Conservation (phyloP, 2,329 filamentous ascomycete genomes). For the Aureobasidium sp. region DNA sequence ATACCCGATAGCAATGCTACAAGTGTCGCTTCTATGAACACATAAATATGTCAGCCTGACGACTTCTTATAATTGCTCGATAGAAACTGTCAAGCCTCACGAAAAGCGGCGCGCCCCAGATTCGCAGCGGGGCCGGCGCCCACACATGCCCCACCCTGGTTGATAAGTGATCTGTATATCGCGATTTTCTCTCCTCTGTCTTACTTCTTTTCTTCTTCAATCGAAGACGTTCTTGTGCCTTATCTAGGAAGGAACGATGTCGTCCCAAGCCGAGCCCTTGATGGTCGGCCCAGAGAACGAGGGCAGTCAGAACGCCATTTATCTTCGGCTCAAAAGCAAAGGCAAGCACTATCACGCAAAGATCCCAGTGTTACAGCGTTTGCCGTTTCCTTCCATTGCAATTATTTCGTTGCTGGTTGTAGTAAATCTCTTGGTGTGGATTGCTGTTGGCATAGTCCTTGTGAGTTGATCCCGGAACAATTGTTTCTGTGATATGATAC, state of each 20-base stretch:
- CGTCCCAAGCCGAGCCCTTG: background rate
- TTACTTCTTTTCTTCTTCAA: background rate
- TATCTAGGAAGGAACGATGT: background rate
- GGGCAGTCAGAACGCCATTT: constrained; percentile 12
- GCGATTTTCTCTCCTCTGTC: background rate
- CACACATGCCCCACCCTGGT: constrained; percentile 1
- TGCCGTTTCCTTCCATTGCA: constrained; percentile 50
- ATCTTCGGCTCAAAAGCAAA: constrained; percentile 23
- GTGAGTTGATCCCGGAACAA: constrained; percentile 29
- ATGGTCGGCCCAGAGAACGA: background rate
- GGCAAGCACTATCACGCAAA: constrained; percentile 43
- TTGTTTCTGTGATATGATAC: background rate
- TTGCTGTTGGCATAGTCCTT: constrained; percentile 50
- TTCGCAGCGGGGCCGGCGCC: background rate
- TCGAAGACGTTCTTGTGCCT: background rate
- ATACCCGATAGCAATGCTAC: background rate
- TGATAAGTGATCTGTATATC: constrained; percentile 2
- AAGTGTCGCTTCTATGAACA: background rate
- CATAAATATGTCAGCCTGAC: background rate
- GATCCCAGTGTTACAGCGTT: constrained; percentile 48
- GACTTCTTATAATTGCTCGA: constrained; percentile 1
- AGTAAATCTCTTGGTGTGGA: constrained; percentile 53
- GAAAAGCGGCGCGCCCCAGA: background rate
- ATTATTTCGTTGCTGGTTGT: constrained; percentile 49
- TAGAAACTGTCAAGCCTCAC: background rate